Evolutionary conservation across 208 protist genomes (phyloP).

Genomic region (Herpetomonas samuelpessoai): DNA sequence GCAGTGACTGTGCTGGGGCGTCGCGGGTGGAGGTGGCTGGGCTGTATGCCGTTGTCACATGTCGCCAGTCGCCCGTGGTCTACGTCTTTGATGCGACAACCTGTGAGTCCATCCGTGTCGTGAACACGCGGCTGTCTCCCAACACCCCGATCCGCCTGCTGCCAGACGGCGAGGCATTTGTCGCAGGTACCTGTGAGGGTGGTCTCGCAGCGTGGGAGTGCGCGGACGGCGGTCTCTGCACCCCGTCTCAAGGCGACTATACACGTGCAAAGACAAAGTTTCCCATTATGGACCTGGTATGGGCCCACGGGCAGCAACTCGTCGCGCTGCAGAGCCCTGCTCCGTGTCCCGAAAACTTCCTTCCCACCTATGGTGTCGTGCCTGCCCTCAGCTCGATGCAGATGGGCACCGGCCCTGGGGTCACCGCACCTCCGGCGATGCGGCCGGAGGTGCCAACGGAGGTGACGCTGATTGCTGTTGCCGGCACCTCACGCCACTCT

Average conservation of each 20-base stretch:
- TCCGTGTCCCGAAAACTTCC: conserved; percentile 23
- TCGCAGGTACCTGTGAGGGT: conserved; percentile 37
- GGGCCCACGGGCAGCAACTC: conserved; percentile 57
- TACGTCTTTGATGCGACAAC: conserved; percentile 61
- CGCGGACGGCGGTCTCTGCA: conserved; percentile 55
- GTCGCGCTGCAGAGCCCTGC: conserved; percentile 38
- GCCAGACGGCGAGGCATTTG: conserved; percentile 69
- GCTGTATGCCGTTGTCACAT: conserved; percentile 53
- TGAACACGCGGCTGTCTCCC: conserved; percentile 35
- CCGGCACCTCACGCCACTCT: conserved; percentile 32
- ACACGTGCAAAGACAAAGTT: conserved; percentile 27
- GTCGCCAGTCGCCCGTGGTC: conserved; percentile 34
- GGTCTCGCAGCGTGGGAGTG: conserved; percentile 58
- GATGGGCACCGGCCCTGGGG: conserved; percentile 11
- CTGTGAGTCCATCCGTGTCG: conserved; percentile 42
- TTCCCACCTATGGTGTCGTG: conserved; percentile 14
- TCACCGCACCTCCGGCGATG: conserved; percentile 14
- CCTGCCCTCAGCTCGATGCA: conserved; percentile 6
- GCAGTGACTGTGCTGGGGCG: conserved; percentile 43
- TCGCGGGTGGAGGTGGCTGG: conserved; percentile 42
- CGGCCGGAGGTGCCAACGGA: conserved; percentile 27
- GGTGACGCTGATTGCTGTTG: conserved; percentile 42
- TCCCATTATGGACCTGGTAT: conserved; percentile 41
- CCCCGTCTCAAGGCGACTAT: conserved; percentile 38
- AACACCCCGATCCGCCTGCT: conserved; percentile 38